Evolutionary conservation across 371 early-diverging fungal species (phyloP), one percentile per base, ranked within the genome.

Genomic region (Zopfochytrium polystomum): DNA sequence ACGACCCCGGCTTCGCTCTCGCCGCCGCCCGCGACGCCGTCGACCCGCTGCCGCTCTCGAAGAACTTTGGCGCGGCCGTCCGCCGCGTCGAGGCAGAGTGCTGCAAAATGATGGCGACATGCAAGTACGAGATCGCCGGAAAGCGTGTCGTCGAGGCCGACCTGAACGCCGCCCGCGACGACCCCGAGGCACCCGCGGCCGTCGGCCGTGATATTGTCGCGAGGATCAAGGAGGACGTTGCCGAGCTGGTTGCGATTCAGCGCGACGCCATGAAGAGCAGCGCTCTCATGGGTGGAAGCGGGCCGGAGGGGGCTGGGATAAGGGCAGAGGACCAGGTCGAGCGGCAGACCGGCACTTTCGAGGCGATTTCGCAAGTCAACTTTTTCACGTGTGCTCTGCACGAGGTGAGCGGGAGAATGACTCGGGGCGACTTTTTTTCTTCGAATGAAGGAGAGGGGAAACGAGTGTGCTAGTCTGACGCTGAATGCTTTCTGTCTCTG

Each of bases 351-450:
- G 7, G 20, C 6, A 30, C 15, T 11, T 15, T 6, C 1, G 52
- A 38, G 25, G 30, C 47, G 22, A 27, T 66, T 0, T 20, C 56
- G 7, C 66, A 60, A 15, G 51, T 60, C 20, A 56, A 27, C 20
- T 66, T 60, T 35, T 57, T 52, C 44, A 56, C 52, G 6, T 45
- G 51, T 31, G 66, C 34, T 22, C 55, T 60, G 2, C 23, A 27
- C 43, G 60, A 65, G 65, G 65, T 58, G 22, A n/a, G 18, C 18
- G 38, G 38, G 18, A 38, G 38, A 18, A 38, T 7, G 7, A 11
- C 11, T 18, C 38, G 38, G 18, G 38, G 38, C 38, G n/a, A 11
- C 7, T 11, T 38, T 38, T 38, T 18, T 7, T 38, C 38, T 7
- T 7, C 18, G 38, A 11, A 38, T 38, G 11, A 7, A 38, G 7